Base-by-base conservation (phyloP, 352 stramenopile species). In the Globisporangium perplexum region DNA sequence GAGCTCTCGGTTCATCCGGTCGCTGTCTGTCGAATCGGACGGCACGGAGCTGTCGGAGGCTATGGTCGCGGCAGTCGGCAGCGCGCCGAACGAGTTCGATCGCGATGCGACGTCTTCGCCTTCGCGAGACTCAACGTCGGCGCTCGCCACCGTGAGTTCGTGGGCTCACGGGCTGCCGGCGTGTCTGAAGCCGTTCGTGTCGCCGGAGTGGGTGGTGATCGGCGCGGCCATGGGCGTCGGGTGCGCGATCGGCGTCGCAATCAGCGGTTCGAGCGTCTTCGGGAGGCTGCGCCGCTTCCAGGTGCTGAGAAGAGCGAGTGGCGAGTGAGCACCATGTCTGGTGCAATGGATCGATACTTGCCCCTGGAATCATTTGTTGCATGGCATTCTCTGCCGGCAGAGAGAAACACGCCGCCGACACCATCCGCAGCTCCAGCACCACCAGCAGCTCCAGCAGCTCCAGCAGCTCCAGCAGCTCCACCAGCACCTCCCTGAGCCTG, bases 201-300 rank as follows among this genome's bases (percentile, higher is more conserved):
- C 55, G 7, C 24, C 28, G 1, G 47, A 73, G 46, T 75, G 68
- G 70, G 12, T 62, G 39, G 20, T 47, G 5, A n/a, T 80, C 10
- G 65, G 68, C 15, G 54, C 62, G 1, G 70, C 70, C 1, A 47
- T 66, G 7, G 22, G 65, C 18, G 55, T 59, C 28, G 71, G 71
- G 7, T 77, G 71, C 39, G 48, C 66, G 35, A 53, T 77, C 26
- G 71, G 71, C 44, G 73, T 44, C 53, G 55, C 20, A 38, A 61
- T 63, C 30, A 55, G 51, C 28, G 18, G 23, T 11, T 12, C 6
- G 54, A 8, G 36, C 22, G 28, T 38, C 26, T 5, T 39, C 30
- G 47, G 14, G 47, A 12, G 47, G 18, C 26, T 54, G 39, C 47
- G 47, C 45, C 55, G 55, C 17, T 36, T 60, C 36, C 45, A 38